These are phyloP conservation scores for Karstenula rhodostoma DNA, from an alignment of 2,329 filamentous ascomycete genomes.

Conservation along the genomic window DNA sequence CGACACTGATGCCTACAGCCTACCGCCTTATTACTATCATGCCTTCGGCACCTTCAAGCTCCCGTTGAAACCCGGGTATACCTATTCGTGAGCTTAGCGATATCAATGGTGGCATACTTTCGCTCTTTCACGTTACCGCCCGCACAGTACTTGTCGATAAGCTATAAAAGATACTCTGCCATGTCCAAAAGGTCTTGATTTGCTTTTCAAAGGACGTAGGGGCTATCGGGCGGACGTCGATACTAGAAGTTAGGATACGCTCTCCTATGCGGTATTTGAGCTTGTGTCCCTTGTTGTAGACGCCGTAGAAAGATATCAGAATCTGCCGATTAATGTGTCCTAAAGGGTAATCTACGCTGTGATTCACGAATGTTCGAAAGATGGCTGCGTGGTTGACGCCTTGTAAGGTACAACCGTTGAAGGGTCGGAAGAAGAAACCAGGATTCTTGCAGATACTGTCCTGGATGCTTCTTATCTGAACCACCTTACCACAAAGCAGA, in stretches of 20 bases:
- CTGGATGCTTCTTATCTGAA: neutral
- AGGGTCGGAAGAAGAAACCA: constrained; percentile 20
- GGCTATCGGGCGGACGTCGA: constrained; percentile 25
- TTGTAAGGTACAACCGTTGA: constrained; percentile 14
- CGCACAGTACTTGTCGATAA: constrained; percentile 19
- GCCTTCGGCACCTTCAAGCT: constrained; percentile 6
- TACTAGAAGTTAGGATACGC: constrained; percentile 54
- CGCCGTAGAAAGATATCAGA: constrained; percentile 21
- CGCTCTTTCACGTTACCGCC: constrained; percentile 19
- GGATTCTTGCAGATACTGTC: constrained; percentile 19
- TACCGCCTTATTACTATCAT: neutral
- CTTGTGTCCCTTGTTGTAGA: constrained; percentile 3
- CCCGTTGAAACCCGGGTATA: constrained; percentile 18
- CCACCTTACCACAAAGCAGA: neutral
- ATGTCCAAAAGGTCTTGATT: constrained; percentile 22
- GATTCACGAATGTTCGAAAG: constrained; percentile 15
- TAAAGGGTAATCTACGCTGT: constrained; percentile 17
- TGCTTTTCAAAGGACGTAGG: constrained; percentile 20
- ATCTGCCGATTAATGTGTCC: constrained; percentile 18
- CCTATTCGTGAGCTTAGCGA: constrained; percentile 36
- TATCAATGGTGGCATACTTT: constrained; percentile 23
- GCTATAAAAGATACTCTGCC: constrained; percentile 15
- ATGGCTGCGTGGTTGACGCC: constrained; percentile 16
- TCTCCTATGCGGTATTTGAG: constrained; percentile 48
- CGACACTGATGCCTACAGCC: neutral